phyloP scores from a whole-genome alignment of 768 basidiomycete species.

The Trametopsis cervina region DNA sequence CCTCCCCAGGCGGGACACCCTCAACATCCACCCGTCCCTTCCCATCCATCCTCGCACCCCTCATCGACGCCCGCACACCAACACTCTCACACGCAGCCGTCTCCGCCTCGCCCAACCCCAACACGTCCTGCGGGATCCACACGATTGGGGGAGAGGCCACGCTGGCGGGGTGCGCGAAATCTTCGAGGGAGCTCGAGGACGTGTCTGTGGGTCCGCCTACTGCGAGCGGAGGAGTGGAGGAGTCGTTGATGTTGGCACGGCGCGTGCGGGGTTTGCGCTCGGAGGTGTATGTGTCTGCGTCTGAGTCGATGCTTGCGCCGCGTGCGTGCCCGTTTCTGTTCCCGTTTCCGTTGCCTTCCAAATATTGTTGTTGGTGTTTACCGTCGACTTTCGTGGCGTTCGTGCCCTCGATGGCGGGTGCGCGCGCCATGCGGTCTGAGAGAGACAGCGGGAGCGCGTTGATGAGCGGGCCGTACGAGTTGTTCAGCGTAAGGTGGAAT shows the following conservation, averaged over 20 bases:
- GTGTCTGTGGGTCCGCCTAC: constrained; percentile 25
- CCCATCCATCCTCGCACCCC: constrained; percentile 47
- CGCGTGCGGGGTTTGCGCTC: no score
- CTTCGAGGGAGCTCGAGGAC: constrained; percentile 31
- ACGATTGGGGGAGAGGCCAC: constrained; percentile 61
- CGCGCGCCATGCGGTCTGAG: constrained; percentile 46
- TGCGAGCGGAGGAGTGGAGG: constrained; percentile 23
- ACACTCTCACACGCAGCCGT: constrained; percentile 40
- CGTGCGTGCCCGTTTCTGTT: constrained; percentile 11
- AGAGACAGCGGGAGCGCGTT: constrained; percentile 71
- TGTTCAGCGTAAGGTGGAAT: constrained; percentile 66
- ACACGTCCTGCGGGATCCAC: constrained; percentile 73
- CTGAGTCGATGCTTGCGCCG: no score
- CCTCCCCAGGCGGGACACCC: constrained; percentile 30
- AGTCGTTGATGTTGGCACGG: constrained; percentile 9
- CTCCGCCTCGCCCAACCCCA: constrained; percentile 56
- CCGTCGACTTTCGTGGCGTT: no score
- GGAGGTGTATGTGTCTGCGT: no score
- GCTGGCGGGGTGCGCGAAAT: constrained; percentile 81
- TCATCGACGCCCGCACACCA: constrained; percentile 39
- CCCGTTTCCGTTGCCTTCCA: no score
- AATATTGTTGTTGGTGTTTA: no score
- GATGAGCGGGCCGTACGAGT: constrained; percentile 75
- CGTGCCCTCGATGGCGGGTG: constrained; percentile 6
- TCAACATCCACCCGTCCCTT: constrained; percentile 49